These are phyloP conservation scores for Comarum palustre DNA, from an alignment of 306 rosid genomes.

Conservation along the genomic window DNA sequence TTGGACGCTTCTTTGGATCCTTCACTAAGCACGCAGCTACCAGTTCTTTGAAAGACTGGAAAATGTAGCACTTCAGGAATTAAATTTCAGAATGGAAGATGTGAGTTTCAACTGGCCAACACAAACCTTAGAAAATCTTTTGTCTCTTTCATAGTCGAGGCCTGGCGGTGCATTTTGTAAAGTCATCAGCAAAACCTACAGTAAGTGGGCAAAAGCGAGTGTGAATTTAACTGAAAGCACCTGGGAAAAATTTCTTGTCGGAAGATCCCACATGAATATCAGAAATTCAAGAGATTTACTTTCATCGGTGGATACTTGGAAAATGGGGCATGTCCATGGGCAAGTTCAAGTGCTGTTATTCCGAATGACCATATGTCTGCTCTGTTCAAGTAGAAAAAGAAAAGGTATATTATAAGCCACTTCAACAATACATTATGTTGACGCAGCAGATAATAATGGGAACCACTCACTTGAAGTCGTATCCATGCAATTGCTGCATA, in stretches of 20 bases:
- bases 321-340: conserved; percentile 99
- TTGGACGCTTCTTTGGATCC: conserved; percentile 98
- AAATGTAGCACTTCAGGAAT: conserved; percentile 32
- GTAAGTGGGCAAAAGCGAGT: conserved; percentile 23
- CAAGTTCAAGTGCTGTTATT: conserved; percentile 98
- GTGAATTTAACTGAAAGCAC: conserved; percentile 21
- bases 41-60: conserved; percentile 88
- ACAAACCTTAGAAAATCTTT: conserved; percentile 88
- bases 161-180: conserved; percentile 99
- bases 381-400: conserved; percentile 48
- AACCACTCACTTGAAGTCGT: conserved; percentile 85
- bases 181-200: conserved; percentile 95
- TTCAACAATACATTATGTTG: background rate
- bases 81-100: conserved; percentile 21
- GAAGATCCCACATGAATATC: conserved; percentile 16
- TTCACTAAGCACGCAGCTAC: conserved; percentile 90
- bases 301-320: conserved; percentile 97
- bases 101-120: conserved; percentile 31
- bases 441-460: conserved; percentile 11
- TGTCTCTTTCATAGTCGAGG: conserved; percentile 96
- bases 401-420: conserved; percentile 4
- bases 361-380: conserved; percentile 99
- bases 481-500: conserved; percentile 97
- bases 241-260: conserved; percentile 2
- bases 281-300: conserved; percentile 49